Base-by-base conservation (phyloP, 2,329 filamentous ascomycete species). In the Aspergillus floridensis region DNA sequence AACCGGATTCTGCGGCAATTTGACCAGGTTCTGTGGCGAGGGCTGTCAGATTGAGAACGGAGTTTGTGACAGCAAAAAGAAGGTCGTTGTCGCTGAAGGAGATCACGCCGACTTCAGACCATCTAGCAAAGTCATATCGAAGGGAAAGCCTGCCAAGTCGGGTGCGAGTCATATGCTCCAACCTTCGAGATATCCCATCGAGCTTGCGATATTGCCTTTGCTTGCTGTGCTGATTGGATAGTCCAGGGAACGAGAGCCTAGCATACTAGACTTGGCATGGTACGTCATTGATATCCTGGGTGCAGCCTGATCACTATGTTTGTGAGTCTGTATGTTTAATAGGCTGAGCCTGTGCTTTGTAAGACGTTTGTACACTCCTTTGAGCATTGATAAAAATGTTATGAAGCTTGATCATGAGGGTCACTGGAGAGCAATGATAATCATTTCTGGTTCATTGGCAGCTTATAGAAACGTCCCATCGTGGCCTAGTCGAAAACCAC, bases 41-140 rank as follows among this genome's bases (percentile, higher is more conserved):
- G 73, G 72, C 19, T 76, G 74, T 53, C 70, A 69, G 50, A 59
- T 66, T 26, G 61, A 69, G 32, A 63, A 66, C 24, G 74, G 74
- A 6, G 65, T 70, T 49, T 76, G 74, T 38, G 51, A 66, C 4
- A 52, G 44, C 32, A 57, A 62, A 35, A 58, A 55, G 41, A 50
- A 47, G 12, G 52, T 41, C 32, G 48, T 44, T 21, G 41, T 49
- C 10, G 22, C 24, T 49, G 48, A 22, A 52, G 50, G 16, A 5
- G 32, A 35, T n/a, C 29, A 35, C 35, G 21, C 16, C 5, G 29
- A 35, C 24, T 55, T 32, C 24, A 2, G 26, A 31, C 11, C 14
- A 8, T 49, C 32, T 12, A 26, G 46, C 35, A 57, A 48, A 31
- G 51, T 50, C 22, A 41, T 44, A 8, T 49, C 50, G 48, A 51